phyloP scores from a whole-genome alignment of 2,329 filamentous ascomycete genomes.

The Botrytis deweyae region DNA sequence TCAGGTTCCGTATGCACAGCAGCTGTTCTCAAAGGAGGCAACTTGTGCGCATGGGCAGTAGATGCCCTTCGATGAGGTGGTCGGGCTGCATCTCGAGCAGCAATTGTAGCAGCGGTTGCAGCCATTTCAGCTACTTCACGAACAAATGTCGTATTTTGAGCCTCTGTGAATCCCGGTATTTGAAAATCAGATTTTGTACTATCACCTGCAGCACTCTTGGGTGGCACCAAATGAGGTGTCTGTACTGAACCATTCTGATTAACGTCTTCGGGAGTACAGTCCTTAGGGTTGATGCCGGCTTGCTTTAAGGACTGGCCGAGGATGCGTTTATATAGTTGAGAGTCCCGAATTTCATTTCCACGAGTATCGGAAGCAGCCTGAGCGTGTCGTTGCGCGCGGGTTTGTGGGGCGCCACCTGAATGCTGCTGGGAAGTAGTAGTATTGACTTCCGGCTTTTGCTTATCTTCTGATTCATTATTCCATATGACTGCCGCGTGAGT shows the following conservation, averaged over 20 bases:
- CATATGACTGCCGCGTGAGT: slow-evolving; percentile 97
- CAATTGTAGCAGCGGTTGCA: slow-evolving; percentile 84
- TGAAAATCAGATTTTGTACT: slow-evolving; percentile 48
- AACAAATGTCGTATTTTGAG: slow-evolving; percentile 77
- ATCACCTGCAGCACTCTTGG: slow-evolving; percentile 55
- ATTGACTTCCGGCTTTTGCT: slow-evolving; percentile 58
- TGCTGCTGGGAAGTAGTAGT: slow-evolving; percentile 37
- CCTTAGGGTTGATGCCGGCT: slow-evolving; percentile 63
- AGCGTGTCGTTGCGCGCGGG: slow-evolving; percentile 30
- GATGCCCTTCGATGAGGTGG: slow-evolving; percentile 52
- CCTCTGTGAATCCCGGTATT: slow-evolving; percentile 72
- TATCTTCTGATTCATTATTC: slow-evolving; percentile 81
- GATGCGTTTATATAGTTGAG: slow-evolving; percentile 88
- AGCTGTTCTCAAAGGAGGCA: slow-evolving; percentile 37
- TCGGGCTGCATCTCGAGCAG: slow-evolving; percentile 72
- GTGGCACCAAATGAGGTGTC: slow-evolving; percentile 74
- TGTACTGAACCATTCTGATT: slow-evolving; percentile 46
- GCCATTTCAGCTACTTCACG: slow-evolving; percentile 92
- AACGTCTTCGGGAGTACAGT: slow-evolving; percentile 40
- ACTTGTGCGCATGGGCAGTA: slow-evolving; percentile 41
- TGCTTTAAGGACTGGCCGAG: slow-evolving; percentile 86
- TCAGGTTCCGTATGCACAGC: slow-evolving; percentile 37
- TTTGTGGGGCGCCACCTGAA: slow-evolving; percentile 28
- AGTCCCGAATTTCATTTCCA: slow-evolving; percentile 72
- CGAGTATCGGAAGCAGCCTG: slow-evolving; percentile 28